These are phyloP conservation scores for Aspergillus versicolor DNA, from an alignment of 2,329 filamentous ascomycete genomes.

Conservation along the genomic window DNA sequence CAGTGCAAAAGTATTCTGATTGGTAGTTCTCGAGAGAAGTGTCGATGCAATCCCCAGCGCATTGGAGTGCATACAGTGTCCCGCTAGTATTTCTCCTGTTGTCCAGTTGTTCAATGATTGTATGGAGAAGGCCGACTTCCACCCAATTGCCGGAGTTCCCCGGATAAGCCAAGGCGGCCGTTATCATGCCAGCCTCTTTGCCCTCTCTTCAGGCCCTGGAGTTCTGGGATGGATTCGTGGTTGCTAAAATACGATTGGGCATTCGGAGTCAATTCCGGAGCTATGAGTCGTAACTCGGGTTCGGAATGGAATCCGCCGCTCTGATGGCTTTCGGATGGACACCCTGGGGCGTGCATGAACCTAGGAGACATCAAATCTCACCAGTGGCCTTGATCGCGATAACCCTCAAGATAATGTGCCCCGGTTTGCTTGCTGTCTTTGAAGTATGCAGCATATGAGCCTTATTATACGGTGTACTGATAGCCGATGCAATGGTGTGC, in stretches of 20 bases:
- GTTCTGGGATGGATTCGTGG: not conserved
- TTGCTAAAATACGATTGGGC: not conserved
- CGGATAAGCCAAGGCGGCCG: not conserved
- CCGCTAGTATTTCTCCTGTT: not conserved
- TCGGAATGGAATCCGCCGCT: not conserved
- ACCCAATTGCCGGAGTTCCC: not conserved
- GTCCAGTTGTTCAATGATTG: not conserved
- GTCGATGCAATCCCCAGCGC: not conserved
- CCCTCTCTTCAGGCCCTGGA: not conserved
- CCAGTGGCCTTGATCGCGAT: not conserved
- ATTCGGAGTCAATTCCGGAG: not conserved
- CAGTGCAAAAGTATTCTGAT: slow-evolving; percentile 19
- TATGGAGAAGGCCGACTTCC: not conserved
- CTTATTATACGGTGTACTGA: not conserved
- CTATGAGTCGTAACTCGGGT: not conserved
- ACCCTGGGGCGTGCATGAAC: not conserved
- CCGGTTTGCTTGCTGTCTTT: not conserved
- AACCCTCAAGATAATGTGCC: not conserved
- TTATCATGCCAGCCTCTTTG: not conserved
- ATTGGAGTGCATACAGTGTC: not conserved
- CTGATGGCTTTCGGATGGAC: not conserved
- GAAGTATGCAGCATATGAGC: not conserved
- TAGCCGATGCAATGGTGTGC: not conserved
- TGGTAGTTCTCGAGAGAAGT: not conserved
- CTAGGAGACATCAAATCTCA: not conserved